phyloP scores from a whole-genome alignment of 495 filamentous ascomycete genomes.

The Neurospora terricola region DNA sequence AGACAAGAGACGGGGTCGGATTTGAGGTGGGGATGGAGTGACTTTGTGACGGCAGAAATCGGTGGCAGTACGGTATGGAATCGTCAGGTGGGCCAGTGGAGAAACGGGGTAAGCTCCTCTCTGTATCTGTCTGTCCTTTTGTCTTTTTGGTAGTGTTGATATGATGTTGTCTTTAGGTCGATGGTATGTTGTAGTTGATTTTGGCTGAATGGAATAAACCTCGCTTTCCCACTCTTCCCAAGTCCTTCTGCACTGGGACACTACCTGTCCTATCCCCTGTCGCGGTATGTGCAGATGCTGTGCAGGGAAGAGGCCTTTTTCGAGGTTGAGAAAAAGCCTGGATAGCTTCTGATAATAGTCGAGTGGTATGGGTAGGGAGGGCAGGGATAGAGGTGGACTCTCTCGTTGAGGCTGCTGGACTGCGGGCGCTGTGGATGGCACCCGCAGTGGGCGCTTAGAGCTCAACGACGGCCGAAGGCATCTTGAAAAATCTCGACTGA shows the following conservation, averaged over 20 bases:
- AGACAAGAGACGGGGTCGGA: not conserved
- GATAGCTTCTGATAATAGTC: not conserved
- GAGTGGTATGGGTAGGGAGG: not conserved
- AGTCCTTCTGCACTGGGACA: not conserved
- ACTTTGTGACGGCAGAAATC: not conserved
- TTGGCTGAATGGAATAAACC: not conserved
- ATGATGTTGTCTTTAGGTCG: not conserved
- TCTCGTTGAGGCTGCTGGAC: slow-evolving; percentile 79
- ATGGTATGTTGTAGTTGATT: not conserved
- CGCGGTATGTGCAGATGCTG: not conserved
- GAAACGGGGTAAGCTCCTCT: not conserved
- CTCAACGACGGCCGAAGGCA: slow-evolving; percentile 85
- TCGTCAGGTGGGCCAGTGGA: not conserved
- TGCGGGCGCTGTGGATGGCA: slow-evolving; percentile 46
- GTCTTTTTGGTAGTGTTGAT: not conserved
- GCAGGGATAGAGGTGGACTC: slow-evolving; percentile 30
- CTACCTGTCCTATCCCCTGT: not conserved
- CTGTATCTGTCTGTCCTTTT: not conserved
- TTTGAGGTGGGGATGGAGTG: not conserved
- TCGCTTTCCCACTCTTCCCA: not conserved
- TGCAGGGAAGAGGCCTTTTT: not conserved
- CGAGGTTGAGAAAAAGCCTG: not conserved
- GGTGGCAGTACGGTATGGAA: not conserved
- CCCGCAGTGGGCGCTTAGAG: slow-evolving; percentile 88
- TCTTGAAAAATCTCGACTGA: slow-evolving; percentile 68